Percentiles rank a stretch among this genome's conserved stretches.
phyloP scores from a whole-genome alignment of 148 eudicot genomes.

The Chenopodium album region DNA sequence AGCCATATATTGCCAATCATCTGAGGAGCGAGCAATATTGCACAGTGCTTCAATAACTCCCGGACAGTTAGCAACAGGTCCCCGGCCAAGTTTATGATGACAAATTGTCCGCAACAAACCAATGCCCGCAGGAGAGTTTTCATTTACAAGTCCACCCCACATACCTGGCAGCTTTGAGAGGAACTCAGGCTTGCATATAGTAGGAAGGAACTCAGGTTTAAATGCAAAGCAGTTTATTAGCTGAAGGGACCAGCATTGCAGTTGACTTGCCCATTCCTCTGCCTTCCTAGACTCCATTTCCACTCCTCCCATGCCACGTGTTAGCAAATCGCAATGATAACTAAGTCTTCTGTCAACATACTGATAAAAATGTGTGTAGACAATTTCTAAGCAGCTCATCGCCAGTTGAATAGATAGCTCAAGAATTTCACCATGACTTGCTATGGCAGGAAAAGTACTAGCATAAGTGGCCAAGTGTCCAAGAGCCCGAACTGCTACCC shows the following conservation, averaged over 20 bases:
- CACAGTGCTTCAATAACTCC: conserved; percentile 82
- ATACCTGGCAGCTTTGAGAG: conserved; percentile 76
- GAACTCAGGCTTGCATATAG: conserved; percentile 84
- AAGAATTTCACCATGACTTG: conserved; percentile 85
- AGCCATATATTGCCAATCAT: conserved; percentile 99
- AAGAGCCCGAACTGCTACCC: conserved; percentile 96
- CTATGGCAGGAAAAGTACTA: conserved; percentile 73
- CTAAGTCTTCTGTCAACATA: conserved; percentile 79
- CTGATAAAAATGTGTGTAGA: conserved; percentile 94
- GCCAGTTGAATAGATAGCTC: conserved; percentile 92
- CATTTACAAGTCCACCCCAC: conserved; percentile 99
- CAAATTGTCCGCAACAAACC: conserved; percentile 89
- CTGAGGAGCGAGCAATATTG: conserved; percentile 94
- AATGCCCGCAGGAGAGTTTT: conserved; percentile 94
- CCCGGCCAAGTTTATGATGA: conserved; percentile 88
- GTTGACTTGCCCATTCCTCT: conserved; percentile 99
- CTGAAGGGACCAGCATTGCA: conserved; percentile 98
- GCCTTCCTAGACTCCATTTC: conserved; percentile 99
- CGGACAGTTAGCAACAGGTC: conserved; percentile 84
- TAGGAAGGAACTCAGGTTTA: conserved; percentile 75
- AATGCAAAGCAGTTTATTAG: conserved; percentile 94
- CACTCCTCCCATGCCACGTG: conserved; percentile 98
- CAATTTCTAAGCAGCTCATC: conserved; percentile 91
- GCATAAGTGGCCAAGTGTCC: conserved; percentile 94
- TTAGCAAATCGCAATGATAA: conserved; percentile 92